Evolutionary conservation across 2,329 filamentous ascomycete species (phyloP), one percentile per base, ranked within the genome.

Genomic region (Aschersonia sp.): DNA sequence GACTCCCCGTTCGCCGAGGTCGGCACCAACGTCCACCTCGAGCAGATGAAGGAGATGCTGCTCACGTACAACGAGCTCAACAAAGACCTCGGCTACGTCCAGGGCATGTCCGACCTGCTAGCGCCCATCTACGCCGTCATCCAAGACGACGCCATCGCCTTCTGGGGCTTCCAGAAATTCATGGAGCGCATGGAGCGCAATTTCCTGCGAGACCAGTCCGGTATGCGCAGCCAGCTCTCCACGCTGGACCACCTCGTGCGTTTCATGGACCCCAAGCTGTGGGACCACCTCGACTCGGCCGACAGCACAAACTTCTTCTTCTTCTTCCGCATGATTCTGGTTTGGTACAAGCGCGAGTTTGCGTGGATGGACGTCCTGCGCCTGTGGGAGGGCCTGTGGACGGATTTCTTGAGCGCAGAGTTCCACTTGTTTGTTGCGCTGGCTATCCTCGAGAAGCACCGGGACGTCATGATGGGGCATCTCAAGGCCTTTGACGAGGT

Each of bases 221-320:
- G 92, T 52, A 98, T 98, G 92, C 82, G 92, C 31, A 78, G 82
- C 29, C 94, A 98, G 64, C 81, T 98, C 3, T 72, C 88, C 40
- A 89, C 91, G 0, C 78, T 98, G 3, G 89, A 98, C 60, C 89
- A 98, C 54, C 81, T 98, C 1, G 89, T 97, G 9, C 89, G 94
- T 61, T 86, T 98, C 49, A 89, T 98, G 80, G 92, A 98, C 55
- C 92, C 94, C 0, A 85, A 89, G 61, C 79, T 98, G 5, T 97
- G 96, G 65, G 74, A 85, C 2, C 92, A 98, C 58, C 77, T 98
- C 0, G 80, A 94, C 63, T 82, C 78, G 12, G 86, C 89, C 28
- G 94, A 98, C 58, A 94, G 85, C 59, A 98, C 92, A 30, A 98
- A 98, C 64, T 98, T 98, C 66, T 98, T 98, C 68, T 98, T 98